Conservation (phyloP, 768 basidiomycete genomes). For the Pisolithus marmoratus region DNA sequence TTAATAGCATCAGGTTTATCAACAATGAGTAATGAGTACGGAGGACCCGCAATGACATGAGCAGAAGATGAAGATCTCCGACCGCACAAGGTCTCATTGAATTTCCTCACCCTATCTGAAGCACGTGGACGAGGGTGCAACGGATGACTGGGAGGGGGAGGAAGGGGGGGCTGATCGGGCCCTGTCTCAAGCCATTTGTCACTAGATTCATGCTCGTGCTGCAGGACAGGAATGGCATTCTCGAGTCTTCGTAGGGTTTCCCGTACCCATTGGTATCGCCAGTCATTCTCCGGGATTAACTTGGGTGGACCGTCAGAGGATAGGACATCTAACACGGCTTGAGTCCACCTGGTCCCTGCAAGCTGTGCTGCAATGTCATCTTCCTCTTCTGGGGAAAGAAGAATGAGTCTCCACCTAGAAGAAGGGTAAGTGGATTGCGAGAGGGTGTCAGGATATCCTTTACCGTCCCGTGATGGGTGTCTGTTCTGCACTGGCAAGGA, state of each 20-base stretch:
- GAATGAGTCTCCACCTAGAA: slow-evolving; percentile 75
- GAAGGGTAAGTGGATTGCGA: slow-evolving; percentile 3
- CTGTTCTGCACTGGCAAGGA: slow-evolving; percentile 67
- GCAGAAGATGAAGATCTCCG: slow-evolving; percentile 38
- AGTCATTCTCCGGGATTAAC: slow-evolving; percentile 72
- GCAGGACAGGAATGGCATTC: slow-evolving; percentile 60
- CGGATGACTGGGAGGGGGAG: slow-evolving; percentile 79
- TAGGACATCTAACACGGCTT: slow-evolving; percentile 75
- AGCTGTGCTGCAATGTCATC: slow-evolving; percentile 81
- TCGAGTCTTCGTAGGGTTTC: slow-evolving; percentile 77
- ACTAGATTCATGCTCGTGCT: slow-evolving; percentile 49
- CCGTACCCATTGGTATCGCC: slow-evolving; percentile 87
- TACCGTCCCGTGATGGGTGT: slow-evolving; percentile 86
- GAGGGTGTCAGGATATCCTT: slow-evolving; percentile 19
- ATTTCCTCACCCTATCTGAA: slow-evolving; percentile 59
- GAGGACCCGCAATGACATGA: slow-evolving; percentile 69
- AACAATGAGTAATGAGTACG: slow-evolving; percentile 86
- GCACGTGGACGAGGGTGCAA: slow-evolving; percentile 79
- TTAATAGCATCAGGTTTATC: slow-evolving; percentile 81
- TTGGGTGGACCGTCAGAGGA: slow-evolving; percentile 54
- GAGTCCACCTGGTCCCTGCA: slow-evolving; percentile 81
- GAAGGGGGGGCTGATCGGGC: slow-evolving; percentile 52
- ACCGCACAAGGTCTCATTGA: slow-evolving; percentile 46
- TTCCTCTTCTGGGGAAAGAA: slow-evolving; percentile 90
- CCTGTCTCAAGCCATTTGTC: slow-evolving; percentile 51